Evolutionary conservation across 371 early-diverging fungal genomes (phyloP).

Genomic region (Chytridium lagenaria): DNA sequence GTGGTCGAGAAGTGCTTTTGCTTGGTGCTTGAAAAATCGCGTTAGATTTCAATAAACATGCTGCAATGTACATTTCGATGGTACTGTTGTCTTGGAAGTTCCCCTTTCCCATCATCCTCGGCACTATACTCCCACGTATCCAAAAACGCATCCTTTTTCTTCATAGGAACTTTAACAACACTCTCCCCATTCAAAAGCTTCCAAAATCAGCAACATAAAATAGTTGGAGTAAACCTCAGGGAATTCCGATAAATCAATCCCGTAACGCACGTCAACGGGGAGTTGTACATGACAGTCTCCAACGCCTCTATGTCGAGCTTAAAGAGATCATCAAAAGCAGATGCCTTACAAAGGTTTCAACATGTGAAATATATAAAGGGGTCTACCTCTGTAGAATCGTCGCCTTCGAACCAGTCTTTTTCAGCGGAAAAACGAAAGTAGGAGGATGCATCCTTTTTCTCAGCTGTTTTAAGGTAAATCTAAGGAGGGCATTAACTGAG

Average conservation of each 20-base stretch:
- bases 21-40: no score
- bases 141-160: neutral
- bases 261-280: neutral
- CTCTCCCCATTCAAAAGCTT: neutral
- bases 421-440: neutral
- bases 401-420: conserved; percentile 1
- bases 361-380: neutral
- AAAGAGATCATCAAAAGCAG: neutral
- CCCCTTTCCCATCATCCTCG: neutral
- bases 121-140: neutral
- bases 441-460: neutral
- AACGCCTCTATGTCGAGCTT: neutral
- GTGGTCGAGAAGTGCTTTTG: no score
- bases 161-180: neutral
- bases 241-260: conserved; percentile 5
- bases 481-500: neutral
- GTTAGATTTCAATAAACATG: no score
- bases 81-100: neutral
- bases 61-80: no score
- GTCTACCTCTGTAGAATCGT: neutral
- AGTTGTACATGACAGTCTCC: neutral
- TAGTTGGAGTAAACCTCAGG: neutral
- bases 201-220: neutral
- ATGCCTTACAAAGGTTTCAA: neutral
- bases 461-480: neutral